Base-by-base conservation (phyloP, 768 basidiomycete species). In the Leucocoprinus birnbaumii region DNA sequence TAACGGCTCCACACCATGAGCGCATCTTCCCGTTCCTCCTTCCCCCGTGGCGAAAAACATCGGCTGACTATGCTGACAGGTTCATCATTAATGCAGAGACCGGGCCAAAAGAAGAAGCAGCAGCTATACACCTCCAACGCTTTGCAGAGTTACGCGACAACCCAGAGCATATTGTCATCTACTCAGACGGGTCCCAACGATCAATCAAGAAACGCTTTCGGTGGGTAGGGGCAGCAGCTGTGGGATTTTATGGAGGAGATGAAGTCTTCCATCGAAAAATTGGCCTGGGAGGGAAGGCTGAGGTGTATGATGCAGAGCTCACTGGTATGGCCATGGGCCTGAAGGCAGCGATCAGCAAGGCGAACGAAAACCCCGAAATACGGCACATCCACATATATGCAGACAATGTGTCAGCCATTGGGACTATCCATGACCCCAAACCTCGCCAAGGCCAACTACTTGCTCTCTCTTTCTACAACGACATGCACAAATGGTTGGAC, bases 331-430 rank as follows among this genome's bases (percentile, higher is more conserved):
- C 31, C 5, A 24, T 54, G 26, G 53, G 43, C 18, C 6, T 46
- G 2, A 46, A 18, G 3, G 3, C 27, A 25, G 44, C 53, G 11
- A 46, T 16, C 25, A 35, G n/a, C 11, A 10, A 35, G 16, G 44
- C 54, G 4, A 31, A 26, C 3, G 5, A 41, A 2, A 2, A 42
- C 31, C 48, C 48, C 3, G 25, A 44, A 14, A 53, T 69, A 46
- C 18, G 18, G 2, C 56, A 63, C 48, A 52, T 69, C 18, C 51
- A 59, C 54, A 57, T 67, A 45, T 70, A 55, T 48, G 57, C 65
- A 0, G 64, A 70, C 58, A 66, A 65, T 50, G 19, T 65, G 16
- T 40, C 67, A 1, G 63, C 63, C 0, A 42, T 62, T 3, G 9
- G 26, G n/a, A 44, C 64, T 26, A 62, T 67, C 13, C 47, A 48